Conservation (phyloP, 495 filamentous ascomycete genomes). For the Aspergillus coremiiformis region DNA sequence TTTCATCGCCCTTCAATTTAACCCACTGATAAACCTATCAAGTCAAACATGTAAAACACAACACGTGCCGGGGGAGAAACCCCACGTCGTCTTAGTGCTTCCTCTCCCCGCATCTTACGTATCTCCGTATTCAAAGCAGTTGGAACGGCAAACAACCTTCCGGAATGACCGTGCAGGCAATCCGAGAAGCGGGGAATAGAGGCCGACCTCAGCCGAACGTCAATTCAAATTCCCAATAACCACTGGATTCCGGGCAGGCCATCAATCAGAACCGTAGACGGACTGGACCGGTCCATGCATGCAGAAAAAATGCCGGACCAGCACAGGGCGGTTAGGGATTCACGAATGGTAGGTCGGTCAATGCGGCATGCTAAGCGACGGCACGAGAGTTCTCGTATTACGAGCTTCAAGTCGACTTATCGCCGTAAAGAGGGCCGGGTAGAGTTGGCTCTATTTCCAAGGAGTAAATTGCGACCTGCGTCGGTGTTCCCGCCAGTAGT, state of each 20-base stretch:
- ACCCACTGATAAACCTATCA: background rate
- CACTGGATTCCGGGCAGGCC: background rate
- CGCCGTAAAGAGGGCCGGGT: no score
- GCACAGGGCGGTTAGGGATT: background rate
- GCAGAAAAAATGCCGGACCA: background rate
- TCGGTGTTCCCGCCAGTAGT: background rate
- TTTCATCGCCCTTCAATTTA: background rate
- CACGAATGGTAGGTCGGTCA: background rate
- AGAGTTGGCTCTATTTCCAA: no score
- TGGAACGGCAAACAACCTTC: background rate
- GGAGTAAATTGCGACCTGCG: background rate
- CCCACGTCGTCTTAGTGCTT: background rate
- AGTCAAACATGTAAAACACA: background rate
- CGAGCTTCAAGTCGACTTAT: no score
- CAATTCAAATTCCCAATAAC: background rate
- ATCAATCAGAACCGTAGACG: background rate
- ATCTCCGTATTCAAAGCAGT: background rate
- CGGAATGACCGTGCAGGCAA: background rate
- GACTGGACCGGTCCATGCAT: conserved; percentile 5
- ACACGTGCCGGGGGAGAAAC: background rate
- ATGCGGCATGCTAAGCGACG: background rate
- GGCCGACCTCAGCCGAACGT: background rate
- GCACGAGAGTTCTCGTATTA: background rate
- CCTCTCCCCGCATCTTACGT: background rate
- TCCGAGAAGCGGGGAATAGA: background rate